These are phyloP conservation scores for Paecilomyces sp. DNA, from an alignment of 2,329 filamentous ascomycete species.

Conservation along the genomic window DNA sequence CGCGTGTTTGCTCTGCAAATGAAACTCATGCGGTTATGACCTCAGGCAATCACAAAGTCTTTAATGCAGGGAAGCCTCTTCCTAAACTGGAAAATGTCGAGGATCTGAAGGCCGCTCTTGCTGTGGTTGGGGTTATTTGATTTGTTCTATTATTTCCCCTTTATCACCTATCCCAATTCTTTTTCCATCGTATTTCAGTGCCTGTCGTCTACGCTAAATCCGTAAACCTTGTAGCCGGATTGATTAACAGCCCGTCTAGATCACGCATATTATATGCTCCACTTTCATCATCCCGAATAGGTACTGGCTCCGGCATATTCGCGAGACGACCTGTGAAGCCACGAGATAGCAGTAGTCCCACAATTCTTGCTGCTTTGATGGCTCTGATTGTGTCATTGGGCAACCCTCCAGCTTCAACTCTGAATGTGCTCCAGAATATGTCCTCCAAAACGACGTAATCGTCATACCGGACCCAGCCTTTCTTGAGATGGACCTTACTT, in stretches of 20 bases:
- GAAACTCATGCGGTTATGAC: too few relatives aligned
- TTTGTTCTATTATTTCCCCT: too few relatives aligned
- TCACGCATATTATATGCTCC: conserved; percentile 33
- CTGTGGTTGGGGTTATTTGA: too few relatives aligned
- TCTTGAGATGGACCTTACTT: conserved; percentile 27
- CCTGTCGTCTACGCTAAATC: too few relatives aligned
- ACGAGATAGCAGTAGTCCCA: conserved; percentile 25
- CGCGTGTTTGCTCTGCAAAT: too few relatives aligned
- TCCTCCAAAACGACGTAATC: conserved; percentile 23
- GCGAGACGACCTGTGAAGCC: conserved; percentile 35
- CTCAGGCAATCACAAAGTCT: too few relatives aligned
- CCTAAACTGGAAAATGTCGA: too few relatives aligned
- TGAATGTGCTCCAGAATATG: conserved; percentile 28
- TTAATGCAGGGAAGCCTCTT: too few relatives aligned
- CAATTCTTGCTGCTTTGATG: conserved; percentile 25
- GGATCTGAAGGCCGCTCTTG: too few relatives aligned
- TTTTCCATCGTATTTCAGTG: too few relatives aligned
- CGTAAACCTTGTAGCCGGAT: conserved; percentile 20
- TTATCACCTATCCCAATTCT: too few relatives aligned
- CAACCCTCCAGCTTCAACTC: conserved; percentile 19
- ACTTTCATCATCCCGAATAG: conserved; percentile 30
- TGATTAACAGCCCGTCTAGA: conserved; percentile 32
- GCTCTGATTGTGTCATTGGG: conserved; percentile 13
- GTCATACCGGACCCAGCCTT: conserved; percentile 27
- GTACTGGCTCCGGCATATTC: conserved; percentile 26